Conservation (phyloP, 352 stramenopile species). For the Globisporangium viniferum region DNA sequence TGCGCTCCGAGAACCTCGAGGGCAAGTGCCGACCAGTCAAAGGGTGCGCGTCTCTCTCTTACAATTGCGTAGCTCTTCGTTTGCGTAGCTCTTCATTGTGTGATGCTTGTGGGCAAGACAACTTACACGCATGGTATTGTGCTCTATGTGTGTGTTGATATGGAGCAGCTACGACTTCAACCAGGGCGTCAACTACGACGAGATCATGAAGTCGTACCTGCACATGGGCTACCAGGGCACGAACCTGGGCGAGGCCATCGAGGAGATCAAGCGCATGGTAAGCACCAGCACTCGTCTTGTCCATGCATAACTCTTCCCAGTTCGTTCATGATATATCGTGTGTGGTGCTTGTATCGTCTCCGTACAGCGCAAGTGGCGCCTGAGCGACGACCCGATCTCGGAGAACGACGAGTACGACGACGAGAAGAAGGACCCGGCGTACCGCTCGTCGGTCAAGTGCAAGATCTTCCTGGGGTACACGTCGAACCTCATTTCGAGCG, state of each 20-base stretch:
- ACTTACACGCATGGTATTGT: background rate
- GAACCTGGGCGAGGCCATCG: conserved; percentile 95
- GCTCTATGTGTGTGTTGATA: background rate
- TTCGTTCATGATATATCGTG: too few species aligned
- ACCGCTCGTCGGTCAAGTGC: conserved; percentile 86
- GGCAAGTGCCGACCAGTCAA: conserved; percentile 53
- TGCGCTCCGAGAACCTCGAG: conserved; percentile 76
- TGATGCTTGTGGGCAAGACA: background rate
- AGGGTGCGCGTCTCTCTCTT: conserved; percentile 17
- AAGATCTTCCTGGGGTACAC: conserved; percentile 99
- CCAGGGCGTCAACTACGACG: conserved; percentile 81
- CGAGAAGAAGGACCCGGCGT: conserved; percentile 69
- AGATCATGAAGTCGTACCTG: conserved; percentile 79
- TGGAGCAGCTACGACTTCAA: conserved; percentile 89
- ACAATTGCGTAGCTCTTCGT: background rate
- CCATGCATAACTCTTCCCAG: too few species aligned
- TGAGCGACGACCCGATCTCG: conserved; percentile 92
- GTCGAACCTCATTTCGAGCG: conserved; percentile 99
- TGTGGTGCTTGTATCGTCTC: too few species aligned
- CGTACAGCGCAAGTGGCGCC: conserved; percentile 90
- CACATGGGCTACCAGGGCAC: conserved; percentile 95
- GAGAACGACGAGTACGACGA: conserved; percentile 91
- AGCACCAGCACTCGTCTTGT: background rate
- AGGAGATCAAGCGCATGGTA: conserved; percentile 98
- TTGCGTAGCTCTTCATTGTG: background rate